These are phyloP conservation scores for Amphirosellinia nigrospora DNA, from an alignment of 495 filamentous ascomycete species.

Conservation along the genomic window DNA sequence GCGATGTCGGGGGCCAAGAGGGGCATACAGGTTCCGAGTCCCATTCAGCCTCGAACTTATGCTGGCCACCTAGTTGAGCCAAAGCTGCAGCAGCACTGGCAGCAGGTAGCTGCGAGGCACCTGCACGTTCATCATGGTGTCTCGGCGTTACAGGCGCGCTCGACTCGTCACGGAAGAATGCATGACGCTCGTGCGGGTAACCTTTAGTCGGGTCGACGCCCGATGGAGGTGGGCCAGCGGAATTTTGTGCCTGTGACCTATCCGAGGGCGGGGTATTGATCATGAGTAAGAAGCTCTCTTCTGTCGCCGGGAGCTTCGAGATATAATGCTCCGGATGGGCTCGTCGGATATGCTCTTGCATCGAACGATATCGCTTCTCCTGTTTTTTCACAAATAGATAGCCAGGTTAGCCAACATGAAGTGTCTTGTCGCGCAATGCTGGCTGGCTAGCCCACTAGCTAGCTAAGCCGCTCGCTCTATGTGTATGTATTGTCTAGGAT, in stretches of 20 bases:
- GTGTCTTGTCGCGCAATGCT: slow-evolving; percentile 27
- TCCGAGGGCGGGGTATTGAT: slow-evolving; percentile 87
- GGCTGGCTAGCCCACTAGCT: background rate
- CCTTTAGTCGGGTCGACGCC: slow-evolving; percentile 40
- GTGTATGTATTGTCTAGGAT: background rate
- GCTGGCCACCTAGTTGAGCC: slow-evolving; percentile 79
- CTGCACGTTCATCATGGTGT: slow-evolving; percentile 71
- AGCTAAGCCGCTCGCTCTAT: background rate
- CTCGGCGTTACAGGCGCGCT: slow-evolving; percentile 75
- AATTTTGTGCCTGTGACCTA: slow-evolving; percentile 60
- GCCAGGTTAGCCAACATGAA: slow-evolving; percentile 35
- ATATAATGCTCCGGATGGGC: slow-evolving; percentile 98
- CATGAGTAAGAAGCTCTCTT: slow-evolving; percentile 97
- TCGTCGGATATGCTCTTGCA: slow-evolving; percentile 98
- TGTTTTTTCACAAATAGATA: slow-evolving; percentile 47
- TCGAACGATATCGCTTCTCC: slow-evolving; percentile 98
- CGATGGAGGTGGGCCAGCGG: slow-evolving; percentile 36
- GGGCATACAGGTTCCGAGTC: slow-evolving; percentile 79
- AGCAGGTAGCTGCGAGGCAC: slow-evolving; percentile 65
- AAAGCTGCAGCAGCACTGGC: slow-evolving; percentile 85
- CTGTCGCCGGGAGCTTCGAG: slow-evolving; percentile 96
- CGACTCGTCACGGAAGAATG: slow-evolving; percentile 67
- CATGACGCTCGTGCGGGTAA: slow-evolving; percentile 51
- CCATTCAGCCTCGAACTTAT: slow-evolving; percentile 81
- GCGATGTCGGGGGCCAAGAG: slow-evolving; percentile 1